These are phyloP conservation scores for Carpediemonas membranifera DNA, from an alignment of 78 protist genomes.

Conservation along the genomic window DNA sequence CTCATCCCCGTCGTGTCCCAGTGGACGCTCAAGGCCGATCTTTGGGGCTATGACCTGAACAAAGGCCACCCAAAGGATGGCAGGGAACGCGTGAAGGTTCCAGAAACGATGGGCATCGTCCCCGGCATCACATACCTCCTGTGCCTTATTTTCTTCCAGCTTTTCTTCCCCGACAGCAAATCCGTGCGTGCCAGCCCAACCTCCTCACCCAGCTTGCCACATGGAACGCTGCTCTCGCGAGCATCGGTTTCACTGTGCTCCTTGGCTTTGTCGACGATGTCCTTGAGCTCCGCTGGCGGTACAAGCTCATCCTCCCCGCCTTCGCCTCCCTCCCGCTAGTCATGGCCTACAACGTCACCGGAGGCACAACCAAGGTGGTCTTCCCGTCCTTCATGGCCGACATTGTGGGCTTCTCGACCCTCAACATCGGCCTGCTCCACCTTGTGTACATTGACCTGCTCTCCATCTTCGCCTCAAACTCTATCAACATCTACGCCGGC, in stretches of 20 bases:
- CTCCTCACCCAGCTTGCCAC: too few relatives aligned
- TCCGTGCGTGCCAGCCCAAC: background rate
- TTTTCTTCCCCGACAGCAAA: background rate
- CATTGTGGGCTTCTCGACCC: background rate
- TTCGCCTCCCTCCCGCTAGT: conserved; percentile 86
- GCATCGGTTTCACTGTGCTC: conserved; percentile 68
- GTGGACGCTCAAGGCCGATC: conserved; percentile 15
- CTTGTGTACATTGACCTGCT: conserved; percentile 61
- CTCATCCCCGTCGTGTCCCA: too few relatives aligned
- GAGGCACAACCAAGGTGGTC: background rate
- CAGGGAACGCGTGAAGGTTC: background rate
- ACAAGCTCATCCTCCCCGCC: conserved; percentile 72
- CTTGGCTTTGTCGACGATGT: conserved; percentile 97
- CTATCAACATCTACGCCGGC: conserved; percentile 86
- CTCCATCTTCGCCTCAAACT: conserved; percentile 80
- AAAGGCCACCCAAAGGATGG: conserved; percentile 5
- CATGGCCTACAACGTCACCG: conserved; percentile 22
- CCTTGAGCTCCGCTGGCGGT: conserved; percentile 70
- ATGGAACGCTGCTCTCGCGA: conserved; percentile 64
- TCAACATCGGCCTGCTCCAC: conserved; percentile 41
- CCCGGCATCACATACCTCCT: conserved; percentile 54
- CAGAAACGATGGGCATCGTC: conserved; percentile 69
- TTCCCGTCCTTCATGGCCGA: background rate
- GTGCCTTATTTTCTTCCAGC: conserved; percentile 47
- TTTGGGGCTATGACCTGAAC: conserved; percentile 35